A percentile compares a stretch with the other conserved stretches of the same genome.
Evolutionary conservation across 2,329 filamentous ascomycete species (phyloP).

Genomic region (Westerdykella aurantiaca): DNA sequence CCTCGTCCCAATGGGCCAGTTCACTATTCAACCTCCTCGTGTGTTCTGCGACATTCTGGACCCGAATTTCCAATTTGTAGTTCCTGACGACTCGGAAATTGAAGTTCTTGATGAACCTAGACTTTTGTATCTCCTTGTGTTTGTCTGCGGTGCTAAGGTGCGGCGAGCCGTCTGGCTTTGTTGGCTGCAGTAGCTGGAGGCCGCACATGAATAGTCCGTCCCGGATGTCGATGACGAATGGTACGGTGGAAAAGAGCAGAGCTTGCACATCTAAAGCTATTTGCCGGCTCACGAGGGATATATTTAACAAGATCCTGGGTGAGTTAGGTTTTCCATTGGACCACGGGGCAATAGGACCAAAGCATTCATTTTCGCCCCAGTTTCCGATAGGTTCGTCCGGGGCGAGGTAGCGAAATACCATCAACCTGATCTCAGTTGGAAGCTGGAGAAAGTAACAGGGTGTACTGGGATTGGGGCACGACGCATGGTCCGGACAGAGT

Average conservation of each 20-base stretch:
- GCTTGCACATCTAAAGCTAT: slow-evolving; percentile 25
- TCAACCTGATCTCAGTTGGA: slow-evolving; percentile 13
- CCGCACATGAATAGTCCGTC: slow-evolving; percentile 32
- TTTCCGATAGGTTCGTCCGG: slow-evolving; percentile 20
- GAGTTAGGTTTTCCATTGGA: neutral
- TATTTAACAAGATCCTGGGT: slow-evolving; percentile 3
- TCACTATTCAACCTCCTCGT: neutral
- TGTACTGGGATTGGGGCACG: slow-evolving; percentile 14
- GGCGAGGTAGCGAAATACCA: slow-evolving; percentile 13
- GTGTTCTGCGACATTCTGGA: slow-evolving; percentile 19
- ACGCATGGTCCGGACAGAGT: slow-evolving; percentile 23
- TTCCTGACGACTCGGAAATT: slow-evolving; percentile 28
- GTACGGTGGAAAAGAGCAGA: slow-evolving; percentile 22
- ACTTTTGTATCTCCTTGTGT: slow-evolving; percentile 11
- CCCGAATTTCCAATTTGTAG: slow-evolving; percentile 27
- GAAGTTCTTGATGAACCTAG: slow-evolving; percentile 22
- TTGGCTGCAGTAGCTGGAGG: slow-evolving; percentile 24
- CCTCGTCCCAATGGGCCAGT: slow-evolving; percentile 23
- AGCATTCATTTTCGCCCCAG: neutral
- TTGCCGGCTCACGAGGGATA: slow-evolving; percentile 24
- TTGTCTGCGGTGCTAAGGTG: slow-evolving; percentile 12
- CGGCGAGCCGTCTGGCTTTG: slow-evolving; percentile 20
- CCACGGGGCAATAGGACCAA: too few species aligned
- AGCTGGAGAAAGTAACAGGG: slow-evolving; percentile 13
- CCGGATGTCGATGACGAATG: slow-evolving; percentile 28